Evolutionary conservation across 2,329 filamentous ascomycete species (phyloP), one percentile per base, ranked within the genome.

Genomic region (Colletotrichum abscissum): DNA sequence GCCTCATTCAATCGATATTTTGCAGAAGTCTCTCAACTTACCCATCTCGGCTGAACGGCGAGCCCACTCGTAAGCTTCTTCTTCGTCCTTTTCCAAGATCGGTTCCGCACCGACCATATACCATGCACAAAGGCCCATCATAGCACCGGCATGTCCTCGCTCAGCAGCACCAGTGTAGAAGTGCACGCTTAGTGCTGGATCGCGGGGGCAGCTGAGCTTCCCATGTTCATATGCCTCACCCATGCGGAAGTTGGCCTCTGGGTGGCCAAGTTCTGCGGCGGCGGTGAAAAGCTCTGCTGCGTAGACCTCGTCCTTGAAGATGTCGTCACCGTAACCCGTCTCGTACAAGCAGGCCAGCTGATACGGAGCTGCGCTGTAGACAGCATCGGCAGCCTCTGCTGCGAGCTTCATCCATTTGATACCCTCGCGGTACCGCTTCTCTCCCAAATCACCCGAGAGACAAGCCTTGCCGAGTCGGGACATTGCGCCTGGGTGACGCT

Each of bases 101-200:
- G 95, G 95, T 77, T 95, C 93, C 1, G 97, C 97, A 12, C 97
- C 97, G 54, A 98, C 93, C 88, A 98, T 93, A 82, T 98, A 99
- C 97, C 97, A 99, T 12, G 97, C 97, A 83, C 97, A 99, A 9
- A 99, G 87, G 5, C 96, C 96, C 95, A 99, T 98, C 95, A 98
- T 98, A 60, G 95, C 96, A 60, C 92, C 89, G 0, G 95, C 88
- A 79, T 98, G 93, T 1, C 94, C 95, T 58, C 89, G 88, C 79
- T 97, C 94, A 2, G 97, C 97, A 14, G 97, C 96, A 30, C 92
- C 93, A 1, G 96, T 99, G 85, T 99, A 99, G 81, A 98, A 99
- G 82, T 99, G 97, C 11, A 99, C 95, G 76, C 95, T 98, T 66
- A 99, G 86, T 1, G 95, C 95, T 2, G 97, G 95, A 81, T 99